Evolutionary conservation across 2,329 filamentous ascomycete genomes (phyloP).

Genomic region (Colletotrichum sp.): DNA sequence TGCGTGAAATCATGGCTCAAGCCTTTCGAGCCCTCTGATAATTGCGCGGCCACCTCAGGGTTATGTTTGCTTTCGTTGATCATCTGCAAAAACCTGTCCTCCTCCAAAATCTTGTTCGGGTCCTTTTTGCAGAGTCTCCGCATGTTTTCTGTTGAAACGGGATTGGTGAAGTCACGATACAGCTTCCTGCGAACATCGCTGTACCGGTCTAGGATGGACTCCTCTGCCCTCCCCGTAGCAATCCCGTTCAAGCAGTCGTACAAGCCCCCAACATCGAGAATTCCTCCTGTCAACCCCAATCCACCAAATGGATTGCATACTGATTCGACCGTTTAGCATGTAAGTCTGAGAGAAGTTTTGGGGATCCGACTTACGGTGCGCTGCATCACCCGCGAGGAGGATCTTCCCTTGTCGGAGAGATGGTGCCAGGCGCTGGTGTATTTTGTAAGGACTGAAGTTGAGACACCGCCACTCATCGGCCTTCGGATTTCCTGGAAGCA

Average conservation of each 20-base stretch:
- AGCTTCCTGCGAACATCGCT: not conserved
- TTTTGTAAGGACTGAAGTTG: not conserved
- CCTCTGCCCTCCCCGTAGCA: not conserved
- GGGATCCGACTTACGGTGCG: not conserved
- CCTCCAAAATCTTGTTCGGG: not conserved
- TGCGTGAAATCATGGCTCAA: not conserved
- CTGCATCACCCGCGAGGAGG: not conserved
- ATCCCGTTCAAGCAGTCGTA: not conserved
- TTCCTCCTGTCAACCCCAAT: not conserved
- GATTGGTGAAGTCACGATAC: not conserved
- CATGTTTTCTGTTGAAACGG: not conserved
- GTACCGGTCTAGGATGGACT: not conserved
- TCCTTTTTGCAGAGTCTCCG: not conserved
- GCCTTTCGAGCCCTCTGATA: not conserved
- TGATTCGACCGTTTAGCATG: fast-evolving
- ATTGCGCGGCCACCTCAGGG: not conserved
- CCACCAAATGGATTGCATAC: not conserved
- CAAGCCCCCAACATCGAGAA: not conserved
- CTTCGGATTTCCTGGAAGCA: not conserved
- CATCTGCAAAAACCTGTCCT: not conserved
- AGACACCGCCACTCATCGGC: not conserved
- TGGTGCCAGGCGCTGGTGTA: not conserved
- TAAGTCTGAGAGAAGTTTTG: not conserved
- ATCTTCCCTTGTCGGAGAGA: not conserved
- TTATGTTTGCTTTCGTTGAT: not conserved